Conservation (phyloP, 257 asterid species). For the Eustoma russellianum region DNA sequence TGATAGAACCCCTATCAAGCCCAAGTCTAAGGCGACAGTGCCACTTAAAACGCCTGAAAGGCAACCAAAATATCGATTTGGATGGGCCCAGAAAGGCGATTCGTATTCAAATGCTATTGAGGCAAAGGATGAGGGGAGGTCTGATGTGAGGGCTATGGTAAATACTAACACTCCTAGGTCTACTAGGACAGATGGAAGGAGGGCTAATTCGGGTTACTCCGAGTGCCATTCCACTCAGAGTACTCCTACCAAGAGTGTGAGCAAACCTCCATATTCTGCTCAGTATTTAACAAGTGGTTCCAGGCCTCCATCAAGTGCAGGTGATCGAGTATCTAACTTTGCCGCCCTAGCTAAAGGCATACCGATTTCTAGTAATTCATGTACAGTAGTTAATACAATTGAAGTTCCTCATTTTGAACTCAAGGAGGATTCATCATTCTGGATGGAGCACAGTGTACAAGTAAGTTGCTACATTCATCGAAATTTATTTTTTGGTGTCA, state of each 20-base stretch:
- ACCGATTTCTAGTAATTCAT: conserved; percentile 35
- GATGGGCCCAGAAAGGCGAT: conserved; percentile 61
- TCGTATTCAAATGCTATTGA: conserved; percentile 34
- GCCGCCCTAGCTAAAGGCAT: conserved; percentile 60
- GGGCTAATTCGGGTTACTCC: conserved; percentile 46
- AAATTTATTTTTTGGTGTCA: conserved; percentile 2
- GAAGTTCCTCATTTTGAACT: conserved; percentile 87
- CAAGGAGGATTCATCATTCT: conserved; percentile 81
- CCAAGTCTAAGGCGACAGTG: conserved; percentile 34
- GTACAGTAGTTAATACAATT: conserved; percentile 47
- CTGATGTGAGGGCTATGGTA: conserved; percentile 9
- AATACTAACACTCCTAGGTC: conserved; percentile 51
- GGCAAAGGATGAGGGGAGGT: conserved; percentile 50
- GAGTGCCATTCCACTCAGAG: conserved; percentile 72
- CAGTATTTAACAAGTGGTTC: conserved; percentile 50
- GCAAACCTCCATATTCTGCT: conserved; percentile 65
- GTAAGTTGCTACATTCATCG: conserved; percentile 26
- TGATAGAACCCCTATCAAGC: conserved; percentile 67
- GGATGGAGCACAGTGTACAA: conserved; percentile 98
- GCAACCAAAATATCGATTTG: conserved; percentile 41
- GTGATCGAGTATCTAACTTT: conserved; percentile 47
- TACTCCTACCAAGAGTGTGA: conserved; percentile 83
- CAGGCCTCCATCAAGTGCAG: conserved; percentile 40
- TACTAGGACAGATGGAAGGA: conserved; percentile 36
- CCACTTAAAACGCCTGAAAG: conserved; percentile 68